Evolutionary conservation across 1,139 yeast genomes (phyloP).

Genomic region (Taphrina flavorubra): DNA sequence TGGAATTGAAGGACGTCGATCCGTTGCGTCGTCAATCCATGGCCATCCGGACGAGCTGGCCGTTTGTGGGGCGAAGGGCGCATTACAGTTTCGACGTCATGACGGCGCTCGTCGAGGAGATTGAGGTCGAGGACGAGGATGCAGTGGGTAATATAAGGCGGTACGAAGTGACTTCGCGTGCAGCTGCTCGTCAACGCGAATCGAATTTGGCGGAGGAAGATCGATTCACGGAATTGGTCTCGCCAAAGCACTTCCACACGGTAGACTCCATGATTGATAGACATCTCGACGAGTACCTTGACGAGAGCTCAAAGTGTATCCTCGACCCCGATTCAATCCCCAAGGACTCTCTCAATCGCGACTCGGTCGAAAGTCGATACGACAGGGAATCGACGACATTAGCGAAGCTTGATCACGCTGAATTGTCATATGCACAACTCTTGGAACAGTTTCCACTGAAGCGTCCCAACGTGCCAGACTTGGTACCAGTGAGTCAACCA

Average conservation of each 20-base stretch:
- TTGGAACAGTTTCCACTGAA: background rate
- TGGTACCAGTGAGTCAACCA: background rate
- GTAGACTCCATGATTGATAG: constrained; percentile 11
- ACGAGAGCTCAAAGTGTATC: constrained; percentile 2
- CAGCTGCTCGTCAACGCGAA: background rate
- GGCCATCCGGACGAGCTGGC: background rate
- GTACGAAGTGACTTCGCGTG: constrained; percentile 1
- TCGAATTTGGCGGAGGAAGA: background rate
- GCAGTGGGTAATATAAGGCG: background rate
- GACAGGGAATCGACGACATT: constrained; percentile 2
- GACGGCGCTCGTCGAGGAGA: background rate
- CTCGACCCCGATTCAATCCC: background rate
- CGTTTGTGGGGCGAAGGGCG: background rate
- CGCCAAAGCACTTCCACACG: constrained; percentile 8
- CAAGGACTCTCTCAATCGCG: background rate
- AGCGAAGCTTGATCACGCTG: background rate
- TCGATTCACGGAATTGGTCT: constrained; percentile 5
- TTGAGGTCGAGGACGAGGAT: constrained; percentile 5
- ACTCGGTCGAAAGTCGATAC: background rate
- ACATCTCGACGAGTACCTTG: constrained; percentile 10
- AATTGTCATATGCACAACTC: background rate
- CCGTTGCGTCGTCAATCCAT: constrained; percentile 4
- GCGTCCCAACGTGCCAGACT: background rate
- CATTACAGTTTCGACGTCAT: constrained; percentile 4
- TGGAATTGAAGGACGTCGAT: background rate